phyloP scores from a whole-genome alignment of 1,284 basidiomycete genomes.

The Papiliotrema laurentii region DNA sequence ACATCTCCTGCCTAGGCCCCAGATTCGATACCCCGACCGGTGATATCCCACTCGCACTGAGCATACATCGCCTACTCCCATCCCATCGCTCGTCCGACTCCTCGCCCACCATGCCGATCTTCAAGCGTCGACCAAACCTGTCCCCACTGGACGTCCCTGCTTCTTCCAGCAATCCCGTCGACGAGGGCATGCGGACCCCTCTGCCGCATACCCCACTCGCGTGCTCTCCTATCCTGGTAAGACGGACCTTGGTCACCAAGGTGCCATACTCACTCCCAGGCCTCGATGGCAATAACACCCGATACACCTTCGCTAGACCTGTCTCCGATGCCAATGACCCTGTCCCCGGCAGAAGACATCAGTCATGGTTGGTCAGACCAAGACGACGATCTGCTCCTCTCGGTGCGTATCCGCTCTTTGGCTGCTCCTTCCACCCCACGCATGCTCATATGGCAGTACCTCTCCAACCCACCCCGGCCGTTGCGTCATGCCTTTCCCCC shows the following conservation, averaged over 20 bases:
- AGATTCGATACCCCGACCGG: too few species aligned
- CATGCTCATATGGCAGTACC: constrained; percentile 20
- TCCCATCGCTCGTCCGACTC: too few species aligned
- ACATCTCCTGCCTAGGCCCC: too few species aligned
- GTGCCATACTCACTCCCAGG: neutral
- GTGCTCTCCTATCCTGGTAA: neutral
- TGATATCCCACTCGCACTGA: too few species aligned
- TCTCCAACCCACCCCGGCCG: constrained; percentile 29
- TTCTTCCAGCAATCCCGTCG: neutral
- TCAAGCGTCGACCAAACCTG: constrained; percentile 4
- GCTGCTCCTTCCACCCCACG: neutral
- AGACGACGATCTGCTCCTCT: constrained; percentile 34
- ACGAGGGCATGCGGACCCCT: constrained; percentile 3
- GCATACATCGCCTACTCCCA: too few species aligned
- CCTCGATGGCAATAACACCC: constrained; percentile 32
- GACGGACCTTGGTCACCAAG: neutral
- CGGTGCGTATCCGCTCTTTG: constrained; percentile 20
- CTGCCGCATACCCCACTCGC: constrained; percentile 2
- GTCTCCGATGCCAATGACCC: constrained; percentile 8
- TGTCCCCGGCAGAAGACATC: neutral
- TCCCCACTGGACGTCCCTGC: constrained; percentile 1
- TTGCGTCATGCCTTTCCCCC: constrained; percentile 31
- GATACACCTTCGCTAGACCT: constrained; percentile 28
- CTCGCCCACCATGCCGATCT: constrained; percentile 5
- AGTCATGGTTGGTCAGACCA: constrained; percentile 30